Percentiles rank a stretch among this genome's conserved stretches.
These are phyloP conservation scores for Trichoderma virens DNA, from an alignment of 495 filamentous ascomycete species.

Conservation along the genomic window DNA sequence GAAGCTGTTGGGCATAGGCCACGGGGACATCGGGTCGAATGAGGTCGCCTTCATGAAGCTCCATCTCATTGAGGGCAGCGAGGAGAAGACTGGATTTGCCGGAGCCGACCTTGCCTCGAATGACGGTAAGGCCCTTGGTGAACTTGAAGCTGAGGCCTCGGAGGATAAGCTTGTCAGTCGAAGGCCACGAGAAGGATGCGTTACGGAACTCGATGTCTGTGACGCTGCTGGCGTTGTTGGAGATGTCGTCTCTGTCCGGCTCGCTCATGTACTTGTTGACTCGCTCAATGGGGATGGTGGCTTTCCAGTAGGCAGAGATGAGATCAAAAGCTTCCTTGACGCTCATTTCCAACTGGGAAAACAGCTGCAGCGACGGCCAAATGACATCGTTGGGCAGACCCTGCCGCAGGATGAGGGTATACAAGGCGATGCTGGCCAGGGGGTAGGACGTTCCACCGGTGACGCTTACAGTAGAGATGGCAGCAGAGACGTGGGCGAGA, in stretches of 20 bases:
- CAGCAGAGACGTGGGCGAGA: conserved; percentile 51
- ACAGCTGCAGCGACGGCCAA: conserved; percentile 74
- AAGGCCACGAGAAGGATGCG: conserved; percentile 74
- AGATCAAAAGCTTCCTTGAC: conserved; percentile 63
- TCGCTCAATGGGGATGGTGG: conserved; percentile 64
- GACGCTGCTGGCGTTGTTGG: conserved; percentile 16
- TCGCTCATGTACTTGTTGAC: conserved; percentile 80
- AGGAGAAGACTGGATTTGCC: conserved; percentile 78
- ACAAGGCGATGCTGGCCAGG: conserved; percentile 69
- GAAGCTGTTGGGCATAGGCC: conserved; percentile 74
- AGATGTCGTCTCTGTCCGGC: conserved; percentile 56
- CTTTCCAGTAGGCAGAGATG: conserved; percentile 65
- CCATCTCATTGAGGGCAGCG: conserved; percentile 70
- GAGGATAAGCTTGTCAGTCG: conserved; percentile 51
- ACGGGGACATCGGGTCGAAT: conserved; percentile 58
- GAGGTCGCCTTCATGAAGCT: conserved; percentile 52
- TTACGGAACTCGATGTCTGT: conserved; percentile 45
- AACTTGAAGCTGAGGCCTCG: conserved; percentile 54
- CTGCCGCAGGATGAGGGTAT: conserved; percentile 57
- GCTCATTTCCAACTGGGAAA: conserved; percentile 60
- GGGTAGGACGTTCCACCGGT: conserved; percentile 65
- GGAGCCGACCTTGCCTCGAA: conserved; percentile 63
- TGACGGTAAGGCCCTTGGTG: conserved; percentile 53
- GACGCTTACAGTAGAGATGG: conserved; percentile 53
- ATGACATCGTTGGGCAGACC: conserved; percentile 67